Base-by-base conservation (phyloP, 805 yeast species). In the Starmerella sp. region DNA sequence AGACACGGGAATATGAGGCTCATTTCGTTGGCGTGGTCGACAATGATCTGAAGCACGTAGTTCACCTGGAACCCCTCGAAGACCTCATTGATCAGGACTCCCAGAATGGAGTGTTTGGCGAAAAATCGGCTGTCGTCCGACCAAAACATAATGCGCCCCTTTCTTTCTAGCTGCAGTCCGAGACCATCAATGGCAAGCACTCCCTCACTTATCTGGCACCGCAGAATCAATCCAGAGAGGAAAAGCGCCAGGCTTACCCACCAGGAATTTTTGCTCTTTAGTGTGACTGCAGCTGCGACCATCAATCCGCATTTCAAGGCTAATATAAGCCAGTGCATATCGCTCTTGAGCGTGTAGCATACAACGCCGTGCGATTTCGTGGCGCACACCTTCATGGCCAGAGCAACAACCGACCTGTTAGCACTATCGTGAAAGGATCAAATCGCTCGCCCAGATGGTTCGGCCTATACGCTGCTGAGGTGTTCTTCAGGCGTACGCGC, bases 1-100 rank as follows among this genome's bases (percentile, higher is more conserved):
- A 60, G 10, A 5, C n/a, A 30, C 7, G 57, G 53, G 11, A 59
- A 49, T 9, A 51, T 49, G 6, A 56, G 56, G 17, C 53, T 44
- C 37, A 60, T 17, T 14, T 48, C 46, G 31, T 56, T 51, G 17
- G 47, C 37, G 10, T 53, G 50, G 7, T 32, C 4, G 7, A 29
- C 14, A 9, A 55, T 51, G 7, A 57, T 38, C 34, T 60, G 63
- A 1, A 60, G 39, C 10, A 59, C 62, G n/a, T 55, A 57, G n/a
- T 50, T 51, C n/a, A 60, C 54, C 4, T 35, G 29, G 31, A 48
- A 57, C 8, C 63, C 63, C 35, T 56, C 60, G 22, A 60, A 60
- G 3, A 60, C 55, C 49, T 60, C 63, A 46, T 60, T 60, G 17
- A 60, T 56, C 11, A 60, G 51, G 3, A 53, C 48, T 1, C 59